Evolutionary conservation across 2,329 filamentous ascomycete genomes (phyloP).

Genomic region (Pseudogymnoascus sp.): DNA sequence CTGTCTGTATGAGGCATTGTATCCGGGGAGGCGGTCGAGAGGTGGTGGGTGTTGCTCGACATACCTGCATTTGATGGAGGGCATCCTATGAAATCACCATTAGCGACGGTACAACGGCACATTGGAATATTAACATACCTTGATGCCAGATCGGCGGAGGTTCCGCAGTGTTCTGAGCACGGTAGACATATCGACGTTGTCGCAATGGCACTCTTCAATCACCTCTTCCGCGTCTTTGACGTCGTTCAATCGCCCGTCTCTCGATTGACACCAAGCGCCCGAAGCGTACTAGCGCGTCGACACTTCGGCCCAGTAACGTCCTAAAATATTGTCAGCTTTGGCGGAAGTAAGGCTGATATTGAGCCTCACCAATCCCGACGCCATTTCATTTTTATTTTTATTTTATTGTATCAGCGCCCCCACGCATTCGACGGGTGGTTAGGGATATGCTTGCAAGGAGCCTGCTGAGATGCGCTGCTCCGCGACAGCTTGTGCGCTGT

Average conservation of each 20-base stretch:
- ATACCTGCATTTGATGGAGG: constrained; percentile 86
- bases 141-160: constrained; percentile 77
- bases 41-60: constrained; percentile 32
- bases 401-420: background rate
- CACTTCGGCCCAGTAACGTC: background rate
- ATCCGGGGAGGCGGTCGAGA: constrained; percentile 1
- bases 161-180: constrained; percentile 78
- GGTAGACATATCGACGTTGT: constrained; percentile 69
- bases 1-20: background rate
- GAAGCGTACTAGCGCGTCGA: background rate
- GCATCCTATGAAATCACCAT: constrained; percentile 56
- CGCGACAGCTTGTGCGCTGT: constrained; percentile 22
- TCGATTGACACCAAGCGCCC: background rate
- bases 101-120: constrained; percentile 17
- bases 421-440: background rate
- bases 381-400: background rate
- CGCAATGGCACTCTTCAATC: constrained; percentile 16
- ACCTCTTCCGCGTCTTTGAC: background rate
- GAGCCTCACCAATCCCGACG: background rate
- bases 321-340: background rate
- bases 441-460: constrained; percentile 30
- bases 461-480: constrained; percentile 27
- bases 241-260: background rate
- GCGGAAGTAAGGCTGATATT: background rate
- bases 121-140: constrained; percentile 46